phyloP scores from a whole-genome alignment of 176 grass and related monocot species.

The Leersia perrieri region DNA sequence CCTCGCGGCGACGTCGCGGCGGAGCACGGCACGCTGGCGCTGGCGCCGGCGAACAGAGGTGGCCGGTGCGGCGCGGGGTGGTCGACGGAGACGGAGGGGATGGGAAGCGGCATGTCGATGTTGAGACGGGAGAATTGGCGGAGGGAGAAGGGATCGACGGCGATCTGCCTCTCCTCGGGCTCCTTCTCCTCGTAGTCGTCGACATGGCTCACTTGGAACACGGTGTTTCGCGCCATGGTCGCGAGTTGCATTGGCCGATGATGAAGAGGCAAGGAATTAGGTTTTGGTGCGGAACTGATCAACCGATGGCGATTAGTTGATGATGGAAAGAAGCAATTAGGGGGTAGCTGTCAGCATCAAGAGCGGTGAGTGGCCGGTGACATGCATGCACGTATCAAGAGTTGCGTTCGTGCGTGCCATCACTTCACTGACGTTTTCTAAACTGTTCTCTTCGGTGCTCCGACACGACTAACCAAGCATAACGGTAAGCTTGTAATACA shows the following conservation, averaged over 20 bases:
- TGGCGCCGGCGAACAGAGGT: conserved; percentile 13
- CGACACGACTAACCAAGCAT: too few species aligned
- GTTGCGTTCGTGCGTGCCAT: too few species aligned
- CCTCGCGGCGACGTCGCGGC: conserved; percentile 3
- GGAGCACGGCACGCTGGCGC: conserved; percentile 1
- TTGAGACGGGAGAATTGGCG: conserved; percentile 49
- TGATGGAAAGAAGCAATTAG: too few species aligned
- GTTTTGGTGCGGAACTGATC: background rate
- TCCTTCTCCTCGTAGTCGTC: conserved; percentile 16
- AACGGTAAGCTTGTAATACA: too few species aligned
- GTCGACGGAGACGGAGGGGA: conserved; percentile 52
- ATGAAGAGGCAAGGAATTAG: background rate
- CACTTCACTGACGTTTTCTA: too few species aligned
- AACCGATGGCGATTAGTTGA: too few species aligned
- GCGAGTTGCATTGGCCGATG: background rate
- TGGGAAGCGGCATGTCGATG: conserved; percentile 54
- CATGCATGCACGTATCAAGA: too few species aligned
- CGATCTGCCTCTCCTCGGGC: conserved; percentile 39
- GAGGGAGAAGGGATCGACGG: conserved; percentile 43
- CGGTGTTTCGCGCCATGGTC: conserved; percentile 18
- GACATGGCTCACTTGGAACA: conserved; percentile 7
- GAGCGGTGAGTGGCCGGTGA: too few species aligned
- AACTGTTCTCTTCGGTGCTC: too few species aligned
- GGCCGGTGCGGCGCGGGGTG: background rate
- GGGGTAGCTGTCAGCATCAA: too few species aligned